These are phyloP conservation scores for Madurella mycetomatis DNA, from an alignment of 2,329 filamentous ascomycete species.

Conservation along the genomic window DNA sequence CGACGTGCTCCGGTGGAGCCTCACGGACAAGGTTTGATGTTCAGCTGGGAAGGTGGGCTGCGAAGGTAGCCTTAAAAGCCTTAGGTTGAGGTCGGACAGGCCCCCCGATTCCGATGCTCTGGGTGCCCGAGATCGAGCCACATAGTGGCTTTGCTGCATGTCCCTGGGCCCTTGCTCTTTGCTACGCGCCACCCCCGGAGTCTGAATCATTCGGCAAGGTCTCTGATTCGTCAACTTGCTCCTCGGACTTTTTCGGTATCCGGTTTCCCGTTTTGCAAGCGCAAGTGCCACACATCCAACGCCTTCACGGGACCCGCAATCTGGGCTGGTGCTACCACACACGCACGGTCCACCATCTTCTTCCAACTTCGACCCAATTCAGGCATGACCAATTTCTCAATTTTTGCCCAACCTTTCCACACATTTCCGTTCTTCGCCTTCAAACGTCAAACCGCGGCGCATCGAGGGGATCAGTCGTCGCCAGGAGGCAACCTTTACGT, in stretches of 20 bases:
- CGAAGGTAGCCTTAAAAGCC: conserved; percentile 6
- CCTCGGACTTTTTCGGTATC: neutral
- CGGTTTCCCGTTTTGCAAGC: neutral
- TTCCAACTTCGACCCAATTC: conserved; percentile 16
- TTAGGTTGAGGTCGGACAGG: conserved; percentile 14
- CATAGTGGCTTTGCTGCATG: conserved; percentile 11
- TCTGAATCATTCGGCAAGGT: neutral
- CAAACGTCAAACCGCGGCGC: conserved; percentile 3
- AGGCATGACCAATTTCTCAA: conserved; percentile 11
- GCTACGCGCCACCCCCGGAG: neutral
- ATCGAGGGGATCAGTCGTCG: neutral
- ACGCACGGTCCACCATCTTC: conserved; percentile 17
- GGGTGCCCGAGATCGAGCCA: conserved; percentile 16
- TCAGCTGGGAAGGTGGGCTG: conserved; percentile 1
- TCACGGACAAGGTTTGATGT: conserved; percentile 6
- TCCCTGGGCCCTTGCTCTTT: neutral
- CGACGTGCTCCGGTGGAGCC: conserved; percentile 6
- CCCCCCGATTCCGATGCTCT: conserved; percentile 15
- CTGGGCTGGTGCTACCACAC: neutral
- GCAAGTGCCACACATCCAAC: neutral
- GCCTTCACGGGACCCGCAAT: neutral
- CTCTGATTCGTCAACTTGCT: neutral
- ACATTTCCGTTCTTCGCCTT: conserved; percentile 1
- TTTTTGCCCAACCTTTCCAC: conserved; percentile 6
- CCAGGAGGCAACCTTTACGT: neutral